A percentile compares a stretch with the other conserved stretches of the same genome.
Evolutionary conservation across 2,329 filamentous ascomycete genomes (phyloP).

Genomic region (Arthrobotrys musiformis): DNA sequence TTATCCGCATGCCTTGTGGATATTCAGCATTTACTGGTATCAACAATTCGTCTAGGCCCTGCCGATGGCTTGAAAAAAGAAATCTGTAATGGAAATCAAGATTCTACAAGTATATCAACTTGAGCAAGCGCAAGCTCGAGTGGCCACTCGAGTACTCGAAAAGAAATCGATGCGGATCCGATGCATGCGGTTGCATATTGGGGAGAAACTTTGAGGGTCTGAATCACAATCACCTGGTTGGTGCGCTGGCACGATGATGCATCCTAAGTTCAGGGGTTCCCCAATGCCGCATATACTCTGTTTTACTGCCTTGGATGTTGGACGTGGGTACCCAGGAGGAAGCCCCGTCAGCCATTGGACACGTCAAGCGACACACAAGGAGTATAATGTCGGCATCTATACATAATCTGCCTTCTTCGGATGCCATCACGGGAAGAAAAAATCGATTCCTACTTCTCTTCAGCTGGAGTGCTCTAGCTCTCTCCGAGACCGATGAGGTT

Average conservation of each 20-base stretch:
- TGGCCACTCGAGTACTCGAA: no score
- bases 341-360: slow-evolving; percentile 27
- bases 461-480: slow-evolving; percentile 4
- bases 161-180: slow-evolving; percentile 16
- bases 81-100: neutral
- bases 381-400: slow-evolving; percentile 22
- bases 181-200: slow-evolving; percentile 5
- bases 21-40: neutral
- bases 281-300: neutral
- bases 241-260: slow-evolving; percentile 36
- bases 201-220: neutral
- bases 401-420: slow-evolving; percentile 21
- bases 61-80: neutral
- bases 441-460: slow-evolving; percentile 33
- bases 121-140: neutral
- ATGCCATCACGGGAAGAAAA: slow-evolving; percentile 2
- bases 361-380: slow-evolving; percentile 30
- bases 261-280: slow-evolving; percentile 8
- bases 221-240: slow-evolving; percentile 33
- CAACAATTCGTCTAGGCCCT: neutral
- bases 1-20: neutral
- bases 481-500: slow-evolving; percentile 32
- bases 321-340: neutral
- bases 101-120: neutral
- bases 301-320: neutral